Evolutionary conservation across 116 monocot genomes (phyloP).

Genomic region (Phalaenopsis hybrid): DNA sequence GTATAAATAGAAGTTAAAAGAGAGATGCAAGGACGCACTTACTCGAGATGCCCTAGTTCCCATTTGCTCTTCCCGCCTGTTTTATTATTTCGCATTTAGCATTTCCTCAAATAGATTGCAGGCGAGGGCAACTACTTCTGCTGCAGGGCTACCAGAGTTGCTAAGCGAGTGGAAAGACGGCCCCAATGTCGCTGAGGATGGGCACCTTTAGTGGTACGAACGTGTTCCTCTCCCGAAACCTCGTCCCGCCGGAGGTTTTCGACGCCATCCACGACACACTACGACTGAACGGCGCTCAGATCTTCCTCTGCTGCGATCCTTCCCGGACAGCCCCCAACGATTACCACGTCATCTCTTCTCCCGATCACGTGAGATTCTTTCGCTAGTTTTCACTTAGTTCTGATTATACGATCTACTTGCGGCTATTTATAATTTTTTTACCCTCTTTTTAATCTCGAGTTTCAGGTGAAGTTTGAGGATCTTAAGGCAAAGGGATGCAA

Average conservation of each 20-base stretch:
- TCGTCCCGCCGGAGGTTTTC: slow-evolving; percentile 79
- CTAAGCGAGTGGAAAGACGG: not conserved
- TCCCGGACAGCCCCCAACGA: slow-evolving; percentile 52
- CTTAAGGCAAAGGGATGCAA: slow-evolving; percentile 81
- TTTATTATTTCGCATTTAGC: too few species aligned
- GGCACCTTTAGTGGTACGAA: slow-evolving; percentile 64
- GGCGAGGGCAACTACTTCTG: not conserved
- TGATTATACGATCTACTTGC: too few species aligned
- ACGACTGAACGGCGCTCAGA: slow-evolving; percentile 77
- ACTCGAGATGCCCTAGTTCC: too few species aligned
- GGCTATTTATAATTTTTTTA: not conserved
- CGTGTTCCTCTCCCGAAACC: slow-evolving; percentile 78
- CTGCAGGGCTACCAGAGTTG: not conserved
- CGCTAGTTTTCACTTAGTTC: too few species aligned
- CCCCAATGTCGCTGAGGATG: slow-evolving; percentile 21
- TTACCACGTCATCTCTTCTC: slow-evolving; percentile 84
- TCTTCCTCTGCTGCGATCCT: slow-evolving; percentile 81
- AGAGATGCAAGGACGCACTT: too few species aligned
- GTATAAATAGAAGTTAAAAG: too few species aligned
- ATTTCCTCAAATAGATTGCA: too few species aligned
- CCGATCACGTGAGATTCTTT: slow-evolving; percentile 42
- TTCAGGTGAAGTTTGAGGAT: slow-evolving; percentile 87
- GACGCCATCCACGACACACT: slow-evolving; percentile 90
- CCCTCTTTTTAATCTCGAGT: not conserved
- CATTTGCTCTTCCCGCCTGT: too few species aligned